Percentiles rank a stretch among this genome's conserved stretches.
Conservation (phyloP, 2,329 filamentous ascomycete species). For the Dothiorella sarmentorum region DNA sequence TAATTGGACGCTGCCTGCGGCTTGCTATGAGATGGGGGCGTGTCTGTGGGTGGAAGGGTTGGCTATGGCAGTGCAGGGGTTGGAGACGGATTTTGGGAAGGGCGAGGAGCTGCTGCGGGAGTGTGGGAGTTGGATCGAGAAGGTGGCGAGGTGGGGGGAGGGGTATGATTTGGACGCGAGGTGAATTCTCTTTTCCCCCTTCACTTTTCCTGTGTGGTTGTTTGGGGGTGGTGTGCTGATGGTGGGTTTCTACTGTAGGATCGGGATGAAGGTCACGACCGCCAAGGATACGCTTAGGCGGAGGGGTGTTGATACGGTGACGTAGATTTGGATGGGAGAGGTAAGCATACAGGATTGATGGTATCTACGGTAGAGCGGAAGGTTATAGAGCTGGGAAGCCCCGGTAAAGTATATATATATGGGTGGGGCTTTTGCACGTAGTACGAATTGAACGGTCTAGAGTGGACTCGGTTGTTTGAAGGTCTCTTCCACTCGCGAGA, state of each 20-base stretch:
- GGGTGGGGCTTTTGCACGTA: neutral
- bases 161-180: slow-evolving; percentile 69
- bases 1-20: slow-evolving; percentile 69
- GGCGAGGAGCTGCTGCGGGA: slow-evolving; percentile 52
- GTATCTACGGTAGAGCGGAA: too few relatives aligned
- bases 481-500: too few relatives aligned
- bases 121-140: slow-evolving; percentile 63
- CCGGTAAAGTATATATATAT: neutral
- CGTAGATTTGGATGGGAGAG: neutral
- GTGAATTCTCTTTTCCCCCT: slow-evolving; percentile 25
- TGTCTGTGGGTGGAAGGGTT: slow-evolving; percentile 69
- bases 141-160: slow-evolving; percentile 64
- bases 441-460: neutral
- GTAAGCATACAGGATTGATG: too few relatives aligned
- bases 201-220: neutral
- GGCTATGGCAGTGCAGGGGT: slow-evolving; percentile 35
- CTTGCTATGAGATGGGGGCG: slow-evolving; percentile 82
- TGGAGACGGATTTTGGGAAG: neutral
- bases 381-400: neutral
- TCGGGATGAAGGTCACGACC: slow-evolving; percentile 70
- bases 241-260: slow-evolving; percentile 31
- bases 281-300: slow-evolving; percentile 60
- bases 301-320: slow-evolving; percentile 22
- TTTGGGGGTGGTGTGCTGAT: slow-evolving; percentile 13
- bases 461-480: too few relatives aligned